These are phyloP conservation scores for Camelina hispida DNA, from an alignment of 345 rosid genomes.

Conservation along the genomic window DNA sequence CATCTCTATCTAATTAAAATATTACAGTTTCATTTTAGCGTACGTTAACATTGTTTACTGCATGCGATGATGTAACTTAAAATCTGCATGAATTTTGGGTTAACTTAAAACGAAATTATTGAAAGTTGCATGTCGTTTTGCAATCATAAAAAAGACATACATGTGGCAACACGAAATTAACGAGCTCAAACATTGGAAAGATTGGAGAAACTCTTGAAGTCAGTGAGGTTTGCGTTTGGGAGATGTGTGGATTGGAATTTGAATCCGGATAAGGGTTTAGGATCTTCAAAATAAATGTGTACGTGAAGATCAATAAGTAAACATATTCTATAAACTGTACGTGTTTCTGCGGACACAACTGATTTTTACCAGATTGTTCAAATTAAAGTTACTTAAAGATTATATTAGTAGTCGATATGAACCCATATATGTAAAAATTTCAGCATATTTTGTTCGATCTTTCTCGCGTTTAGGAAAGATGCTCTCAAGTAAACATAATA, in stretches of 20 bases:
- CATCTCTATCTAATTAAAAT: not conserved
- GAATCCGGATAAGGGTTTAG: not conserved
- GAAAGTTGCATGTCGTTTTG: slow-evolving; percentile 17
- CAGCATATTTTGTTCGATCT: no score
- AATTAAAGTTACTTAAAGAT: not conserved
- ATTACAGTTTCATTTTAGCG: not conserved
- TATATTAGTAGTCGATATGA: not conserved
- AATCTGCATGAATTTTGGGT: not conserved
- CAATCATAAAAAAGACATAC: slow-evolving; percentile 3
- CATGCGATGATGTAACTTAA: not conserved
- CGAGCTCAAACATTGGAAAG: slow-evolving; percentile 8
- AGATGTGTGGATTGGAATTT: not conserved
- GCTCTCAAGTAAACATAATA: no score
- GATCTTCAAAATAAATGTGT: not conserved
- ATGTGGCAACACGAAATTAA: slow-evolving; percentile 24
- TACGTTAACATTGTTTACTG: not conserved
- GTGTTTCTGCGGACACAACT: not conserved
- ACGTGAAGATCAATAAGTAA: not conserved
- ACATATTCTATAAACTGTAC: not conserved
- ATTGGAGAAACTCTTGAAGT: not conserved
- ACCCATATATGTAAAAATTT: not conserved
- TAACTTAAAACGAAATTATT: not conserved
- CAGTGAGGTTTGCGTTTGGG: not conserved
- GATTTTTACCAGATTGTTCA: not conserved
- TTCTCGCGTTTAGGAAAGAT: no score